Conservation (phyloP, 225 moss, liverwort and hornwort genomes). For the Polytrichum formosum region DNA sequence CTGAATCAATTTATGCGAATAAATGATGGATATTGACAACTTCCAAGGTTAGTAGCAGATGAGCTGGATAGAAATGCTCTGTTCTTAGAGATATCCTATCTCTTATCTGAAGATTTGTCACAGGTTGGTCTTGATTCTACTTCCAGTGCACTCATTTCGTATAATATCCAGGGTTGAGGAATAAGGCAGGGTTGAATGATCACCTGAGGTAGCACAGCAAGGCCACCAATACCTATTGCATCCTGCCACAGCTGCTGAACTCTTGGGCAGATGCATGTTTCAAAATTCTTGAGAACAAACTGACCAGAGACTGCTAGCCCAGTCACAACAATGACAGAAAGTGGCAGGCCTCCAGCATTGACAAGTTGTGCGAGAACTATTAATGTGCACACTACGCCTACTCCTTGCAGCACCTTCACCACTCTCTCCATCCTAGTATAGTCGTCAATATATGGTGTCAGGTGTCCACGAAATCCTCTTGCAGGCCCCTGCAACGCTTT, state of each 20-base stretch:
- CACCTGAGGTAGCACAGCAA: constrained; percentile 48
- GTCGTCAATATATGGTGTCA: constrained; percentile 16
- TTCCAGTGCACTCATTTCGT: too few species aligned
- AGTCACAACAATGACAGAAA: constrained; percentile 20
- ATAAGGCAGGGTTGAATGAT: not conserved
- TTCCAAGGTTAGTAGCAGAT: too few species aligned
- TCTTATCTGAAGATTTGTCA: too few species aligned
- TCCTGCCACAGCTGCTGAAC: constrained; percentile 34
- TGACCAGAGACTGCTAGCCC: constrained; percentile 27
- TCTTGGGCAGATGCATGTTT: constrained; percentile 12
- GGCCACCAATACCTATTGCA: constrained; percentile 29
- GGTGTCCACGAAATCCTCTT: constrained; percentile 14
- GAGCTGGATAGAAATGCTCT: too few species aligned
- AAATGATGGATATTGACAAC: too few species aligned
- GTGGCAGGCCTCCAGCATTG: constrained; percentile 29
- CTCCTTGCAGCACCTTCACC: constrained; percentile 24
- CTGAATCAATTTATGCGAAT: too few species aligned
- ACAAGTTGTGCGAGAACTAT: constrained; percentile 37
- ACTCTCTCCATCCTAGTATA: constrained; percentile 13
- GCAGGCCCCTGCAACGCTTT: constrained; percentile 13
- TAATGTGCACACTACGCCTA: constrained; percentile 39
- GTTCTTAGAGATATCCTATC: too few species aligned
- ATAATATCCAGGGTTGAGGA: too few species aligned
- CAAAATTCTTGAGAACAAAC: constrained; percentile 23
- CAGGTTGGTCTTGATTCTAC: too few species aligned